Base-by-base conservation (phyloP, 2,329 filamentous ascomycete genomes). In the Pseudogymnoascus sp. region DNA sequence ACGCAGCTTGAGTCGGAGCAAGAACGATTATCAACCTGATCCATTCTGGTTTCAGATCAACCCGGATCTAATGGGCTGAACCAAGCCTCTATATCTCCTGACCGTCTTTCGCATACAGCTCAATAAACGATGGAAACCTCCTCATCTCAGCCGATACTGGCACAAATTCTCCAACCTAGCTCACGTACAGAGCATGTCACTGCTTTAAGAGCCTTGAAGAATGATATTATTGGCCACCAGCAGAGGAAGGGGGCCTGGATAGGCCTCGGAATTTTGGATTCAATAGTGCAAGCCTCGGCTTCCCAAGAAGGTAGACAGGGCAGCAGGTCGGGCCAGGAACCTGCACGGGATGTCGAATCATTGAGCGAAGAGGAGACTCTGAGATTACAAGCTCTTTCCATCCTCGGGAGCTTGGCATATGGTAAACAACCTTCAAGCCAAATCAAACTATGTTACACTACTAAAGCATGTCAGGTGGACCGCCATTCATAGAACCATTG, bases 181-280 rank as follows among this genome's bases (percentile, higher is more conserved):
- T 79, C 77, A 37, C 73, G 77, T 56, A 67, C 75, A 22, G 83
- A 87, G 66, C 83, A 84, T 69, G 78, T 84, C 41, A 78, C 80
- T 26, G 84, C 87, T 60, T 81, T 97, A 50, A 85, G 87, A 67
- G 80, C 81, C 43, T 78, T 99, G 31, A 98, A 96, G 79, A 95
- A 96, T 75, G 89, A 95, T 66, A 83, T 96, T 59, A 86, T 96
- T 65, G 95, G 95, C 24, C 91, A 98, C 75, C 83, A 89, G 35
- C 87, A 93, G 74, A 88, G 88, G 74, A 99, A 99, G 76, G 89
- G 93, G 75, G 77, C 85, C 63, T 93, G 88, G 80, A 82, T 97
- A 41, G 80, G 80, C 64, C 78, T 84, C 62, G 93, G 93, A 16
- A 80, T 90, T 28, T 76, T 95, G 56, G 82, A 84, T 61, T 82